These are phyloP conservation scores for Plantago major DNA, from an alignment of 257 asterid species.

Conservation along the genomic window DNA sequence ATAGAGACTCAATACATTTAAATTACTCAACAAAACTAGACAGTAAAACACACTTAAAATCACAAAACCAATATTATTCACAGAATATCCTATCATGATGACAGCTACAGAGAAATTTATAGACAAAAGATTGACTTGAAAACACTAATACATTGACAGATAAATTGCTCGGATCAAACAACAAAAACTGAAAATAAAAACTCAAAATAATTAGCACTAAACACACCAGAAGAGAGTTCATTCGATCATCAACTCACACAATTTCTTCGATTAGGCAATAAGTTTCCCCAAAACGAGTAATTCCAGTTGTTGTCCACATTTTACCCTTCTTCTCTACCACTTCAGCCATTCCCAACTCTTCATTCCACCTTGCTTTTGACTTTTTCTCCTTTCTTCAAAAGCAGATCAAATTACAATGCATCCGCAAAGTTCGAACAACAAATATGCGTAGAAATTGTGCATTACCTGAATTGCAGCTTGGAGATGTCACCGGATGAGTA, in stretches of 20 bases:
- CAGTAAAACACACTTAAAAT: too few relatives aligned
- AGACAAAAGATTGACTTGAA: too few relatives aligned
- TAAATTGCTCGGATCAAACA: too few relatives aligned
- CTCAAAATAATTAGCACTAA: background rate
- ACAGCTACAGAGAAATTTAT: too few relatives aligned
- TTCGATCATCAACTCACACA: conserved; percentile 38
- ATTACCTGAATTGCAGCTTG: conserved; percentile 68
- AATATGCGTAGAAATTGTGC: background rate
- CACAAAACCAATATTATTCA: too few relatives aligned
- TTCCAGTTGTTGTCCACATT: conserved; percentile 81
- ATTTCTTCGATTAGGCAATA: conserved; percentile 67
- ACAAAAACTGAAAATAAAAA: too few relatives aligned
- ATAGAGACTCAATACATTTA: too few relatives aligned
- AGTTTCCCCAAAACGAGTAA: conserved; percentile 57
- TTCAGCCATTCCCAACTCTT: conserved; percentile 63
- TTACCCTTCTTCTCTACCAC: conserved; percentile 63
- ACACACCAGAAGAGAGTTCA: background rate
- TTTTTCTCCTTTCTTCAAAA: conserved; percentile 43
- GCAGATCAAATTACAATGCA: background rate
- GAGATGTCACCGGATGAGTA: conserved; percentile 40
- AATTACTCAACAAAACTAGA: too few relatives aligned
- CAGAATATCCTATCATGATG: too few relatives aligned
- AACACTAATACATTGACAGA: too few relatives aligned
- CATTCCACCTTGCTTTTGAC: conserved; percentile 63
- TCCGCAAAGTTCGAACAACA: background rate